Percentiles rank a stretch among this genome's conserved stretches.
Evolutionary conservation across 768 basidiomycete species (phyloP).

Genomic region (Strobilomyces confusus): DNA sequence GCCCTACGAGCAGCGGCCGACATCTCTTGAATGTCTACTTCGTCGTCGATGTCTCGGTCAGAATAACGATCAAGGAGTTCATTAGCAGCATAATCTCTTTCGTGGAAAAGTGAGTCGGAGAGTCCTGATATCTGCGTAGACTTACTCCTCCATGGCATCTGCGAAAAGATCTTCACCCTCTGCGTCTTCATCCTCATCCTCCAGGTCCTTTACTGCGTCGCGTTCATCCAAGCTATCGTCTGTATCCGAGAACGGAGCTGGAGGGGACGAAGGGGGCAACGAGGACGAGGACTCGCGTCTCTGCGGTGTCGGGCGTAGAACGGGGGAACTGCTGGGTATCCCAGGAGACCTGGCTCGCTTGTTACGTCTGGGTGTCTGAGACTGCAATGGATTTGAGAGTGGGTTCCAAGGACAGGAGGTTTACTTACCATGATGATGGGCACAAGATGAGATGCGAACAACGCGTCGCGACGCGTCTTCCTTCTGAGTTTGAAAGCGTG

Average conservation of each 20-base stretch:
- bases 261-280: slow-evolving; percentile 83
- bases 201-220: slow-evolving; percentile 59
- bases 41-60: slow-evolving; percentile 82
- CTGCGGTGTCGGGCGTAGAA: slow-evolving; percentile 39
- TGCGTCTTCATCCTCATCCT: slow-evolving; percentile 73
- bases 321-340: slow-evolving; percentile 44
- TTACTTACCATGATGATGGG: slow-evolving; percentile 37
- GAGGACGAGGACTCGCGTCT: slow-evolving; percentile 67
- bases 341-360: slow-evolving; percentile 64
- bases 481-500: slow-evolving; percentile 45
- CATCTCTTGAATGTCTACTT: slow-evolving; percentile 62
- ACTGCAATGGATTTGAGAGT: slow-evolving; percentile 20
- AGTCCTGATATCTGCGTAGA: slow-evolving; percentile 6
- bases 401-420: slow-evolving; percentile 3
- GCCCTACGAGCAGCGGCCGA: slow-evolving; percentile 68
- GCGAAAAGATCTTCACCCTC: slow-evolving; percentile 93
- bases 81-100: slow-evolving; percentile 84
- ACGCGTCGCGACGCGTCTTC: slow-evolving; percentile 46
- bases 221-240: slow-evolving; percentile 76
- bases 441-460: slow-evolving; percentile 17
- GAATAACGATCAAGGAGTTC: slow-evolving; percentile 83
- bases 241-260: slow-evolving; percentile 79
- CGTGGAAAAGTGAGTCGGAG: slow-evolving; percentile 7
- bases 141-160: slow-evolving; percentile 71
- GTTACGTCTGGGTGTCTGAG: slow-evolving; percentile 46